Conservation (phyloP, 352 stramenopile genomes). For the Phytophthora cryptogea region DNA sequence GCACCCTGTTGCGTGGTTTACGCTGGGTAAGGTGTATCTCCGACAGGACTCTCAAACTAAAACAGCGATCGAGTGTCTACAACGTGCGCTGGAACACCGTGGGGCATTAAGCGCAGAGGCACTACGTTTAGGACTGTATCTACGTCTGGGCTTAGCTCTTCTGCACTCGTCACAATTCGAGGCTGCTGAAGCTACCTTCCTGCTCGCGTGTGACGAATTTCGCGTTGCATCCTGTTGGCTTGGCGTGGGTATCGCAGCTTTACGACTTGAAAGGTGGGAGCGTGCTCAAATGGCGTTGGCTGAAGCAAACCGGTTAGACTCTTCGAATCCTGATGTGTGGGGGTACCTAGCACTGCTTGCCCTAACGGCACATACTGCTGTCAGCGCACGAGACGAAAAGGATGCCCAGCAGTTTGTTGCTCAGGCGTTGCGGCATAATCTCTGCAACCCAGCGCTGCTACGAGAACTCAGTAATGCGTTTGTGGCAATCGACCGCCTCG, state of each 20-base stretch:
- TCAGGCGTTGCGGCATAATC: slow-evolving; percentile 63
- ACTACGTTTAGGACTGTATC: slow-evolving; percentile 47
- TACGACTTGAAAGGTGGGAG: slow-evolving; percentile 70
- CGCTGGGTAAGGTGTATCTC: slow-evolving; percentile 53
- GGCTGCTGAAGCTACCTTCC: slow-evolving; percentile 55
- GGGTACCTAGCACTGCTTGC: slow-evolving; percentile 70
- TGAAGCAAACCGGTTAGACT: slow-evolving; percentile 77
- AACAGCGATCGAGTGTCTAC: slow-evolving; percentile 55
- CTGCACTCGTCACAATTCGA: slow-evolving; percentile 71
- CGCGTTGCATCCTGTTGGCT: slow-evolving; percentile 76
- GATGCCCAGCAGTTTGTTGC: slow-evolving; percentile 53
- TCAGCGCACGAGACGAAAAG: slow-evolving; percentile 44
- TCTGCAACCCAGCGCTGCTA: slow-evolving; percentile 67
- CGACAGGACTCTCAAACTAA: slow-evolving; percentile 44
- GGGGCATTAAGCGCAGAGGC: slow-evolving; percentile 34
- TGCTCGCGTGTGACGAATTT: slow-evolving; percentile 64
- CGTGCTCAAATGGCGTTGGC: slow-evolving; percentile 62
- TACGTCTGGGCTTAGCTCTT: slow-evolving; percentile 65
- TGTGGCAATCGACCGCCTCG: slow-evolving; percentile 75
- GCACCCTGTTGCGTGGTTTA: slow-evolving; percentile 61
- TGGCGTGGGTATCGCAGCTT: slow-evolving; percentile 67
- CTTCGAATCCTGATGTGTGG: slow-evolving; percentile 73
- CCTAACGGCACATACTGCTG: slow-evolving; percentile 33
- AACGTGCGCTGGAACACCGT: slow-evolving; percentile 47
- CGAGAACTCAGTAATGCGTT: slow-evolving; percentile 84